These are phyloP conservation scores for Backusella luteola DNA, from an alignment of 192 early-diverging fungal species.

Conservation along the genomic window DNA sequence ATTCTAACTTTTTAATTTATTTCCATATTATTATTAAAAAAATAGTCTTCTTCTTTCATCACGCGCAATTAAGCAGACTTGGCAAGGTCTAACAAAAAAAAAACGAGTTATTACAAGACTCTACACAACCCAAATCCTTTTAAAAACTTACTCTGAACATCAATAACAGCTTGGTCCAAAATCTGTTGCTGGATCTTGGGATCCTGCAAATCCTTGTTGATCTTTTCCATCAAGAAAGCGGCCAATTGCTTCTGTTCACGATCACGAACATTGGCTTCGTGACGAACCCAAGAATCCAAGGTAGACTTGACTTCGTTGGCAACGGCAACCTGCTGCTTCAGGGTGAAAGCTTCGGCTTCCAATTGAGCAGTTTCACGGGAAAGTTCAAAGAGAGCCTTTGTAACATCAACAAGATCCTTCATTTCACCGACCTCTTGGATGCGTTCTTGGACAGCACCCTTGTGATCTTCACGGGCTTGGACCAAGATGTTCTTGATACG, in stretches of 20 bases:
- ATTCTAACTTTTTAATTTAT: background rate
- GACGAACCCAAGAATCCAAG: conserved; percentile 96
- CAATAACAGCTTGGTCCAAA: conserved; percentile 55
- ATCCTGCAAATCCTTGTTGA: conserved; percentile 66
- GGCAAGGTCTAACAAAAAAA: conserved; percentile 10
- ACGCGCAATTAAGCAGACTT: conserved; percentile 1
- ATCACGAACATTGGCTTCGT: conserved; percentile 92
- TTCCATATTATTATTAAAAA: background rate
- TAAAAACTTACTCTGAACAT: conserved; percentile 48
- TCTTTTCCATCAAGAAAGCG: conserved; percentile 78
- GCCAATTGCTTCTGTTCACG: conserved; percentile 89
- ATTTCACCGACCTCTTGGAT: conserved; percentile 91
- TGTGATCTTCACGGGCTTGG: conserved; percentile 89
- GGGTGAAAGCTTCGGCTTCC: conserved; percentile 91
- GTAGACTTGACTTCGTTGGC: conserved; percentile 81
- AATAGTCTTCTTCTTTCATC: background rate
- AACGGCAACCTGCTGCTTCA: conserved; percentile 88
- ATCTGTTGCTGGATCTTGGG: conserved; percentile 65
- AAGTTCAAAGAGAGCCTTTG: conserved; percentile 90
- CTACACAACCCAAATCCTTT: background rate
- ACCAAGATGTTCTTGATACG: conserved; percentile 80
- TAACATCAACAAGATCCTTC: conserved; percentile 91
- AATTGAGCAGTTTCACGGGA: conserved; percentile 93
- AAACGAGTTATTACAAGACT: background rate
- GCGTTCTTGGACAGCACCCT: conserved; percentile 83